phyloP scores from a whole-genome alignment of 129 eudicot genomes.

The Centella asiatica region DNA sequence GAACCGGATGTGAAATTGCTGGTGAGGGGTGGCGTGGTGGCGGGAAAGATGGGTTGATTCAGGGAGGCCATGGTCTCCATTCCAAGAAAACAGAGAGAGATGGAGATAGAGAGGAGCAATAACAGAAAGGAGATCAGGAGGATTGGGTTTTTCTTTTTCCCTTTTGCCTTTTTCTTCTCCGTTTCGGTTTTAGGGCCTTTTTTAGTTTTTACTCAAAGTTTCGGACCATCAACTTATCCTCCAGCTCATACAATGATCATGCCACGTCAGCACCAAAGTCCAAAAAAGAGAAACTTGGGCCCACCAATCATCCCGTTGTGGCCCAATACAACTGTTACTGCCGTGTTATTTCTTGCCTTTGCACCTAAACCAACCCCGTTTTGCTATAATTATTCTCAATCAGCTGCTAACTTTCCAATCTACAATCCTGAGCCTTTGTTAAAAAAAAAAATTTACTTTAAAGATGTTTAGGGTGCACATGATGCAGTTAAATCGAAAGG shows the following conservation, averaged over 20 bases:
- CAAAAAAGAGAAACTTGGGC: not conserved
- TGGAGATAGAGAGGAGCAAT: not conserved
- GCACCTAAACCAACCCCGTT: too few relatives aligned
- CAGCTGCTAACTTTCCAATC: too few relatives aligned
- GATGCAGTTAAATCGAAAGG: too few relatives aligned
- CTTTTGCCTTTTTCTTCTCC: not conserved
- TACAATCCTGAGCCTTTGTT: too few relatives aligned
- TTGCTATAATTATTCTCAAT: too few relatives aligned
- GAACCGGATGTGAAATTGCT: slow-evolving; percentile 25
- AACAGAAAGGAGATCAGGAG: too few relatives aligned
- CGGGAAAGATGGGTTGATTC: slow-evolving; percentile 28
- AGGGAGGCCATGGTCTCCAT: slow-evolving; percentile 36
- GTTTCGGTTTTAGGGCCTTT: not conserved
- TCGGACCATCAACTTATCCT: slow-evolving; percentile 38
- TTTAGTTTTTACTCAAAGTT: too few relatives aligned
- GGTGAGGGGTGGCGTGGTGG: not conserved
- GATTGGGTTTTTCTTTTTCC: slow-evolving; percentile 9
- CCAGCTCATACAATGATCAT: slow-evolving; percentile 21
- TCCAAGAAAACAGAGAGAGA: not conserved
- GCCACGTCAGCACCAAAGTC: slow-evolving; percentile 23
- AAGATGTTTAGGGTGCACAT: too few relatives aligned
- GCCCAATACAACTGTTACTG: too few relatives aligned
- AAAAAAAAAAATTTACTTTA: too few relatives aligned
- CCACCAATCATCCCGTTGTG: not conserved
- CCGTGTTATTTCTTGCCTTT: too few relatives aligned